phyloP scores from a whole-genome alignment of 257 asterid genomes.

The Salvia rosmarinus region DNA sequence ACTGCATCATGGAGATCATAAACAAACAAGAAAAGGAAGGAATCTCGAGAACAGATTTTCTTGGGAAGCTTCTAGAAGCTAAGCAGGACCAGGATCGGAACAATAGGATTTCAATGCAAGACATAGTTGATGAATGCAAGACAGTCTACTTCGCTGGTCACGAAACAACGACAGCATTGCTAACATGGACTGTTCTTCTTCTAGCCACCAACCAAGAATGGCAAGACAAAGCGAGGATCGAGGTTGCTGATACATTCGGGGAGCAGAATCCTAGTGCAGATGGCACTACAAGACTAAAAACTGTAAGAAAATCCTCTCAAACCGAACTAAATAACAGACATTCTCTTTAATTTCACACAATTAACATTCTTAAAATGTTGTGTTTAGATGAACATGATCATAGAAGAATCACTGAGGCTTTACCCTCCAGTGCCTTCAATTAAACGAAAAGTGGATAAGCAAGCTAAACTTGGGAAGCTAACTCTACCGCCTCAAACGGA shows the following conservation, averaged over 20 bases:
- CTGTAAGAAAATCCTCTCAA: constrained; percentile 43
- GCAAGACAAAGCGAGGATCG: constrained; percentile 74
- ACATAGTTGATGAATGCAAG: constrained; percentile 77
- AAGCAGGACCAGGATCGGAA: constrained; percentile 20
- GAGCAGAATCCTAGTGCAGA: constrained; percentile 48
- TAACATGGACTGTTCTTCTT: constrained; percentile 69
- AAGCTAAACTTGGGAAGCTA: constrained; percentile 48
- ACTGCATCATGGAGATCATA: constrained; percentile 48
- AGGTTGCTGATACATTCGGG: constrained; percentile 46
- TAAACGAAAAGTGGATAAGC: constrained; percentile 46
- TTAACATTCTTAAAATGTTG: neutral
- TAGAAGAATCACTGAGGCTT: constrained; percentile 64
- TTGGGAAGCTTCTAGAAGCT: constrained; percentile 56
- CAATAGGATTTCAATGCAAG: constrained; percentile 49
- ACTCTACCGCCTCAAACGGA: constrained; percentile 50
- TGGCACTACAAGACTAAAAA: constrained; percentile 51
- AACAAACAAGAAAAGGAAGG: constrained; percentile 38
- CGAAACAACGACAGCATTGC: constrained; percentile 64
- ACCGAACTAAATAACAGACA: too few species aligned
- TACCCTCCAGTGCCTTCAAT: constrained; percentile 69
- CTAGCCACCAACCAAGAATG: constrained; percentile 59
- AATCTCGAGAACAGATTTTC: constrained; percentile 41
- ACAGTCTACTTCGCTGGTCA: constrained; percentile 80
- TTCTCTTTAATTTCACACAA: neutral
- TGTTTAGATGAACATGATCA: constrained; percentile 56